phyloP scores from a whole-genome alignment of 371 early-diverging fungal species.

The Lichtheimia hyalospora region DNA sequence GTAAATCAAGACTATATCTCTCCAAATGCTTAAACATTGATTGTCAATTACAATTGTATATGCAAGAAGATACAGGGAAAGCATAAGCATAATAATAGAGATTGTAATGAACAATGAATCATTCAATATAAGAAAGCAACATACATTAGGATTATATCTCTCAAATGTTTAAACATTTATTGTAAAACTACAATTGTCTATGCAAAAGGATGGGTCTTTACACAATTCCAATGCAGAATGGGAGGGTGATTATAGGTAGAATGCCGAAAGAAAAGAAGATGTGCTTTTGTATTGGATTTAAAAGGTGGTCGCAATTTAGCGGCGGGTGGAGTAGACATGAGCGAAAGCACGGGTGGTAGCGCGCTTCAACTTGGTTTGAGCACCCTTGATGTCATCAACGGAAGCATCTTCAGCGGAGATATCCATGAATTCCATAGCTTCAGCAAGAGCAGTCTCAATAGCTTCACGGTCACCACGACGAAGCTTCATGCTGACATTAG shows the following conservation, averaged over 20 bases:
- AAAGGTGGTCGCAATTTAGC: constrained; percentile 23
- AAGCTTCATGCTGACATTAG: constrained; percentile 76
- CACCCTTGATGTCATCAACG: constrained; percentile 86
- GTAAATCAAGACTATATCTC: not conserved
- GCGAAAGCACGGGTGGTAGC: constrained; percentile 77
- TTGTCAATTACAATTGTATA: not conserved
- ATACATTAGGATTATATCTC: no score
- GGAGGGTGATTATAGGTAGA: not conserved
- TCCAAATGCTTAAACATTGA: not conserved
- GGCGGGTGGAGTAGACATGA: constrained; percentile 60
- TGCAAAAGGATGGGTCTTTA: not conserved
- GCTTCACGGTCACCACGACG: constrained; percentile 76
- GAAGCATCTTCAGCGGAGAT: constrained; percentile 72
- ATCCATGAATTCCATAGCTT: constrained; percentile 87
- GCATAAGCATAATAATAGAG: no score
- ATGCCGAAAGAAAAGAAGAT: not conserved
- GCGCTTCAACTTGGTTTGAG: constrained; percentile 93
- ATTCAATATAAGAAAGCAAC: no score
- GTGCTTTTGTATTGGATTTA: not conserved
- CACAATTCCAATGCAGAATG: not conserved
- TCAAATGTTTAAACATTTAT: constrained; percentile 1
- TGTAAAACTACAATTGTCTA: not conserved
- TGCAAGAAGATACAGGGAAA: no score
- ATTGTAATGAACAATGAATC: no score
- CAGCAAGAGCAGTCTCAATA: constrained; percentile 80